A percentile compares a stretch with the other conserved stretches of the same genome.
These are phyloP conservation scores for Pichia insulana DNA, from an alignment of 805 yeast species.

Conservation along the genomic window DNA sequence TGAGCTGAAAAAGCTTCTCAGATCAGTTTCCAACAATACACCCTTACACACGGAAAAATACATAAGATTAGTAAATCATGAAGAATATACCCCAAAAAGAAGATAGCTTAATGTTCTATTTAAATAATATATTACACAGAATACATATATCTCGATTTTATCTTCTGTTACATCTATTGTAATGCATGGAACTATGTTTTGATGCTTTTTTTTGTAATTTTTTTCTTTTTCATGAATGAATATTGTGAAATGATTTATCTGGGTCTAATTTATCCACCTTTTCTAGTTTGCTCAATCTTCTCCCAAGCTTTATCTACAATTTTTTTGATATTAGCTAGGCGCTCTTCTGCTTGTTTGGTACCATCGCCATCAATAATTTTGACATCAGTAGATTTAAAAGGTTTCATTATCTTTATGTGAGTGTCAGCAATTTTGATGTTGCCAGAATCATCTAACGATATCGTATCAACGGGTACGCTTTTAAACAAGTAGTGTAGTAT, in stretches of 20 bases:
- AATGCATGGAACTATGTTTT: not conserved
- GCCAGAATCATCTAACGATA: slow-evolving; percentile 26
- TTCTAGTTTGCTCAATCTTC: slow-evolving; percentile 34
- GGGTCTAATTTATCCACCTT: slow-evolving; percentile 37
- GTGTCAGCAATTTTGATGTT: slow-evolving; percentile 31
- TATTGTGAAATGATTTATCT: not conserved
- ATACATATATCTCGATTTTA: not conserved
- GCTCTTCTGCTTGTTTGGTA: slow-evolving; percentile 18
- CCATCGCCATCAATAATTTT: slow-evolving; percentile 19
- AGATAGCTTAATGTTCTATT: too few species aligned
- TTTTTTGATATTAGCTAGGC: slow-evolving; percentile 31
- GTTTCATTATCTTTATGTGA: slow-evolving; percentile 32
- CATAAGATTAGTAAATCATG: too few species aligned
- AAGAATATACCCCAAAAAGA: too few species aligned
- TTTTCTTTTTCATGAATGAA: not conserved
- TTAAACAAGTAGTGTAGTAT: slow-evolving; percentile 20
- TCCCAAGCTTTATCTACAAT: slow-evolving; percentile 44
- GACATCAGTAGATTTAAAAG: slow-evolving; percentile 29
- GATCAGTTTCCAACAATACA: too few species aligned
- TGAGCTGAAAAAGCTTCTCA: slow-evolving; percentile 32
- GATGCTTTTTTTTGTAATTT: not conserved
- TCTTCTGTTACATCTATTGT: not conserved
- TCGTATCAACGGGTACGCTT: slow-evolving; percentile 26
- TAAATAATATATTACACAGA: not conserved
- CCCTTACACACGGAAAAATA: too few species aligned